Evolutionary conservation across 805 yeast genomes (phyloP).

Genomic region (Teunomyces lycoperdinae): DNA sequence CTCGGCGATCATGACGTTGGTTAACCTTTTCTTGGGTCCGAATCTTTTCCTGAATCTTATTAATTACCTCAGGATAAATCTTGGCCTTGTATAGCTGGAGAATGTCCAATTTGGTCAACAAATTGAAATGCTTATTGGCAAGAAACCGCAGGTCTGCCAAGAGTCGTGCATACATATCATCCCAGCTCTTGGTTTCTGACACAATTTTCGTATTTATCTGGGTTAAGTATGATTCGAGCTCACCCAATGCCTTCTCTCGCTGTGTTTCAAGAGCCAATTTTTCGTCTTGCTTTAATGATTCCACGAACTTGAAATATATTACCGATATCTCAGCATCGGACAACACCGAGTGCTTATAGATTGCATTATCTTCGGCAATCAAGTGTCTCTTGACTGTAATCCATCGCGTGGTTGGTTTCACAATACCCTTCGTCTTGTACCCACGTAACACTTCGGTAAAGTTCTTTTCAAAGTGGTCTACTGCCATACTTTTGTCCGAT

Average conservation of each 20-base stretch:
- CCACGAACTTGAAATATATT: slow-evolving; percentile 52
- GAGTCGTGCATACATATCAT: slow-evolving; percentile 31
- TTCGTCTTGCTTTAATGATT: slow-evolving; percentile 33
- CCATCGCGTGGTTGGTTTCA: slow-evolving; percentile 66
- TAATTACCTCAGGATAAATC: slow-evolving; percentile 27
- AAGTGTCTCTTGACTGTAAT: slow-evolving; percentile 43
- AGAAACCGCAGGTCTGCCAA: slow-evolving; percentile 50
- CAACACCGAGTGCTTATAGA: slow-evolving; percentile 57
- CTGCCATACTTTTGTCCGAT: slow-evolving; percentile 48
- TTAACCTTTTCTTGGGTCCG: slow-evolving; percentile 33
- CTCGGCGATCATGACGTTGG: slow-evolving; percentile 58
- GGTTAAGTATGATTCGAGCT: slow-evolving; percentile 50
- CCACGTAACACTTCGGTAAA: slow-evolving; percentile 46
- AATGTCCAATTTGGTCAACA: slow-evolving; percentile 58
- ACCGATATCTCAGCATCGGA: slow-evolving; percentile 55
- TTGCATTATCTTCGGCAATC: slow-evolving; percentile 62
- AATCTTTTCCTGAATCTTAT: slow-evolving; percentile 20
- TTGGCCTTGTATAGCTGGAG: slow-evolving; percentile 47
- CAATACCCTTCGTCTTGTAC: slow-evolving; percentile 29
- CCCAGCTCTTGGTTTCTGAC: slow-evolving; percentile 35
- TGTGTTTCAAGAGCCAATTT: slow-evolving; percentile 17
- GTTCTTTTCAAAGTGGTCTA: slow-evolving; percentile 55
- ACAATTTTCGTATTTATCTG: slow-evolving; percentile 30
- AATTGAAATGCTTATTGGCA: slow-evolving; percentile 54
- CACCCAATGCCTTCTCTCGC: slow-evolving; percentile 49